phyloP scores from a whole-genome alignment of 768 basidiomycete species.

The Sistotremastrum niveocremeum region DNA sequence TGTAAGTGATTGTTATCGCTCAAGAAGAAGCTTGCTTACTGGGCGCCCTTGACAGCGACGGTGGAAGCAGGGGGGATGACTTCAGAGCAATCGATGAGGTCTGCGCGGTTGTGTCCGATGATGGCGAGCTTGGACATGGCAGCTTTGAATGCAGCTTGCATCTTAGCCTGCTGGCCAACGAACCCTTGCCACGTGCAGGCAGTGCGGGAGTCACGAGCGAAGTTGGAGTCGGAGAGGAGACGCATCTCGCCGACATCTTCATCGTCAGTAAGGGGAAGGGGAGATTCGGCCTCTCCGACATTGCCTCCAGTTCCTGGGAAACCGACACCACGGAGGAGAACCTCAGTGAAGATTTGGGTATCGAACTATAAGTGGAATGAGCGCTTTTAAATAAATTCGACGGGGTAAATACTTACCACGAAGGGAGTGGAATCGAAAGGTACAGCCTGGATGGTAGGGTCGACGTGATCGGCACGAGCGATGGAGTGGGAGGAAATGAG shows the following conservation, averaged over 20 bases:
- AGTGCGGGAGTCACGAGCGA: conserved; percentile 18
- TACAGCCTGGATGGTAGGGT: not conserved
- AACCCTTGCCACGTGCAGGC: conserved; percentile 18
- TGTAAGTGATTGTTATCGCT: not conserved
- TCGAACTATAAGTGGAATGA: conserved; percentile 4
- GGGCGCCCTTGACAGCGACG: not conserved
- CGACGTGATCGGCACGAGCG: conserved; percentile 6
- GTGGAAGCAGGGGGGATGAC: conserved; percentile 9
- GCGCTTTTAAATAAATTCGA: not conserved
- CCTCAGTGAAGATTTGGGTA: conserved; percentile 7
- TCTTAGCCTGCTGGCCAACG: conserved; percentile 11
- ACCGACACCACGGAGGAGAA: conserved; percentile 6
- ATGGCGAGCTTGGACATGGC: conserved; percentile 15
- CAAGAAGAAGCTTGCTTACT: not conserved
- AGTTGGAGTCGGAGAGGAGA: conserved; percentile 13
- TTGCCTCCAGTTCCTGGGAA: conserved; percentile 14
- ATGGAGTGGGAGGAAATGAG: conserved; percentile 8
- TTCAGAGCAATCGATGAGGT: conserved; percentile 14
- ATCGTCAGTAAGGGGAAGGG: conserved; percentile 4
- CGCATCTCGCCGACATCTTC: conserved; percentile 13
- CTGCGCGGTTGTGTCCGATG: conserved; percentile 8
- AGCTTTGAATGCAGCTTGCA: conserved; percentile 8
- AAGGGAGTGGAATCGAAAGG: conserved; percentile 9
- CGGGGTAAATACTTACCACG: not conserved
- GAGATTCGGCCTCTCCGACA: conserved; percentile 14